Conservation (phyloP, 805 yeast species). For the Lipomyces mesembrius region DNA sequence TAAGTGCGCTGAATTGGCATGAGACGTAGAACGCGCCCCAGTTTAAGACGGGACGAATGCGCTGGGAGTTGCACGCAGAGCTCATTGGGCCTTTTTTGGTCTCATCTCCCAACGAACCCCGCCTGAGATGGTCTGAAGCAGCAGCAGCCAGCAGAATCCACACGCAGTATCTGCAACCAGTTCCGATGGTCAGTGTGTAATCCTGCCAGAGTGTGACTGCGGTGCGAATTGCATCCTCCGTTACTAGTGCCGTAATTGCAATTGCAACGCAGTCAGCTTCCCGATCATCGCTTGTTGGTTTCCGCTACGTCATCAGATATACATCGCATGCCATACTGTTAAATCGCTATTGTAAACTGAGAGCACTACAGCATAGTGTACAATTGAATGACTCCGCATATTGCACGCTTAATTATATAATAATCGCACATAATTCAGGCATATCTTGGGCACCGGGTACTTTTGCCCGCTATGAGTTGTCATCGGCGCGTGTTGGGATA, state of each 20-base stretch:
- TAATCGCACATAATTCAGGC: not conserved
- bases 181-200: not conserved
- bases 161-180: not conserved
- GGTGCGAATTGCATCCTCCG: not conserved
- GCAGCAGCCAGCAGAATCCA: not conserved
- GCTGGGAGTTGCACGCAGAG: conserved; percentile 1
- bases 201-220: not conserved
- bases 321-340: not conserved
- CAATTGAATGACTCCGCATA: not conserved
- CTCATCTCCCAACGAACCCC: conserved; percentile 5
- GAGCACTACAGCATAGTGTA: not conserved
- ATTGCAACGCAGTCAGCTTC: not conserved
- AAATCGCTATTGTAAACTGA: not conserved
- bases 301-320: not conserved
- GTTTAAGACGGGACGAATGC: not conserved
- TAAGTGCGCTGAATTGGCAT: not conserved
- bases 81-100: conserved; percentile 3
- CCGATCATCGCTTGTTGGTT: not conserved
- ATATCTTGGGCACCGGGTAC: not conserved
- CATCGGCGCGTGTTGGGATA: not conserved
- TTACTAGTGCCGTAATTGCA: not conserved
- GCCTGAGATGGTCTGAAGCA: not conserved
- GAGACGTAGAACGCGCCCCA: not conserved
- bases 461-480: not conserved
- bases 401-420: not conserved